Evolutionary conservation across 352 stramenopile species (phyloP).

Genomic region (Phytopythium aichiense): DNA sequence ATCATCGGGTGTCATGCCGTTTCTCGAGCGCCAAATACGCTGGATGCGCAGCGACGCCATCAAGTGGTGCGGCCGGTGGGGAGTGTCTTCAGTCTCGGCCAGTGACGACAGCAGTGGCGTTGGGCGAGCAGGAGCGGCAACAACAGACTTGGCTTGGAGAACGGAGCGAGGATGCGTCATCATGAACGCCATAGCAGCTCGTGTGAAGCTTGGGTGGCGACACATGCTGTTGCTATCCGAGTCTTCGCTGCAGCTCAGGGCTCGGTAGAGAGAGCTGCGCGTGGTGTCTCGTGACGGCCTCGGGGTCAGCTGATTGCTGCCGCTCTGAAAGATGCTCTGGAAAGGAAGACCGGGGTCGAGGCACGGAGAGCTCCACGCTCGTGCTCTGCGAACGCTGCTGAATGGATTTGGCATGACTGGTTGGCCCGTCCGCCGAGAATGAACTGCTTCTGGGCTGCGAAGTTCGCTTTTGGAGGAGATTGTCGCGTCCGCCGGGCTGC

Average conservation of each 20-base stretch:
- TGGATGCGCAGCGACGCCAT: constrained; percentile 4
- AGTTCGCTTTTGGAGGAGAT: neutral
- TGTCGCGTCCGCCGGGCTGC: neutral
- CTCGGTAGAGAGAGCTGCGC: neutral
- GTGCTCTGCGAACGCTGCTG: neutral
- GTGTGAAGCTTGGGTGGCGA: constrained; percentile 29
- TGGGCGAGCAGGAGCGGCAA: neutral
- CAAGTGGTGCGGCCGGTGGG: neutral
- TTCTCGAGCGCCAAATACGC: constrained; percentile 3
- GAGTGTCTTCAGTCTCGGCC: neutral
- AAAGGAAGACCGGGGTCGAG: neutral
- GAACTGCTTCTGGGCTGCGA: neutral
- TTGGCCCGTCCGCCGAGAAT: neutral
- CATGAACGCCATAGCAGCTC: constrained; percentile 37
- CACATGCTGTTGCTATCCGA: neutral
- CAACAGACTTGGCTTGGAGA: constrained; percentile 8
- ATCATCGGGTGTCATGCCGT: neutral
- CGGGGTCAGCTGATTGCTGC: neutral
- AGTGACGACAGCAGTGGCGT: neutral
- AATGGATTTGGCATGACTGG: neutral
- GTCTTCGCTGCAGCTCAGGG: neutral
- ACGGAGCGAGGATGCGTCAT: constrained; percentile 15
- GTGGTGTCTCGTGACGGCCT: neutral
- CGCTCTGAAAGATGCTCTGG: neutral
- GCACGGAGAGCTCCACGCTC: constrained; percentile 1